phyloP scores from a whole-genome alignment of 768 basidiomycete species.

The Rubroboletus pulcherrimus region DNA sequence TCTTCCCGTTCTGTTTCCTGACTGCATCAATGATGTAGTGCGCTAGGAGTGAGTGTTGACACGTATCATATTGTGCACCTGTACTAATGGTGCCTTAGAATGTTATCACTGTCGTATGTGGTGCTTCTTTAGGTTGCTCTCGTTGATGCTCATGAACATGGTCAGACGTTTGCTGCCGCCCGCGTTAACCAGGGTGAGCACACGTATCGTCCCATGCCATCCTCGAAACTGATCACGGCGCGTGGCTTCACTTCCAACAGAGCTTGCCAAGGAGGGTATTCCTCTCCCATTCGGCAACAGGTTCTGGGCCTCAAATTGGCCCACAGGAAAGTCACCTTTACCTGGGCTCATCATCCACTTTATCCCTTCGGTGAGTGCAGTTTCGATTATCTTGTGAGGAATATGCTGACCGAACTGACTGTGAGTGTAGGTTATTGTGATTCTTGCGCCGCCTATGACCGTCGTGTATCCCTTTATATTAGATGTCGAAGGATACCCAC shows the following conservation, averaged over 20 bases:
- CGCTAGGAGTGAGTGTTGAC: slow-evolving; percentile 31
- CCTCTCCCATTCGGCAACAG: slow-evolving; percentile 55
- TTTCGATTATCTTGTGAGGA: too few species aligned
- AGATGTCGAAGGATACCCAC: slow-evolving; percentile 48
- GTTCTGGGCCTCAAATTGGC: slow-evolving; percentile 64
- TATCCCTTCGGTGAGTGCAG: slow-evolving; percentile 42
- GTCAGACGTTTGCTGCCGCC: slow-evolving; percentile 51
- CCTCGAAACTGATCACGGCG: neutral
- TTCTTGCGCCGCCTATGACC: slow-evolving; percentile 48
- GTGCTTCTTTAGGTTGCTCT: neutral
- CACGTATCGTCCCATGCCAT: neutral
- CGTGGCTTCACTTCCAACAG: slow-evolving; percentile 21
- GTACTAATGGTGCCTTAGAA: slow-evolving; percentile 19
- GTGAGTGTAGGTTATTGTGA: slow-evolving; percentile 43
- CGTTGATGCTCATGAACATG: neutral
- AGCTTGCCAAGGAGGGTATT: slow-evolving; percentile 61
- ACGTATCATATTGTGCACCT: neutral
- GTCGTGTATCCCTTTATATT: slow-evolving; percentile 62
- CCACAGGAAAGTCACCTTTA: slow-evolving; percentile 52
- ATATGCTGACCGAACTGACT: neutral
- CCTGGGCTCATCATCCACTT: slow-evolving; percentile 55
- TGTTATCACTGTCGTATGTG: slow-evolving; percentile 31
- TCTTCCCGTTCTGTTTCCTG: neutral
- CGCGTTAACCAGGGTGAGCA: slow-evolving; percentile 50
- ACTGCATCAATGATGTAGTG: slow-evolving; percentile 24